A percentile compares a stretch with the other conserved stretches of the same genome.
Evolutionary conservation across 2,329 filamentous ascomycete species (phyloP).

Genomic region (Onygena corvina): DNA sequence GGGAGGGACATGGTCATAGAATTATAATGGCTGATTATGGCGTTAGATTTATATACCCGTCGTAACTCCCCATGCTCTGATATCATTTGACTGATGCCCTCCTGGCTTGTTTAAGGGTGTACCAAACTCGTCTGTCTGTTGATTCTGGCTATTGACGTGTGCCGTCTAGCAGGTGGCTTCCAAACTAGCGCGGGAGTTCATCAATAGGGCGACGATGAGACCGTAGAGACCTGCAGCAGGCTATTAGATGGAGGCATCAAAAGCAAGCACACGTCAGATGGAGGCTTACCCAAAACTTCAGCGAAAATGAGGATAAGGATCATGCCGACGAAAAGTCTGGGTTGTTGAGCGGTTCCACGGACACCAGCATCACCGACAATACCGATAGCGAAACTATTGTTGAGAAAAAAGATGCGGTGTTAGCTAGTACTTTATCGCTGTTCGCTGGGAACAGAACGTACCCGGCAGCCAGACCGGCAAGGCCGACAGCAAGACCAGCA

Average conservation of each 20-base stretch:
- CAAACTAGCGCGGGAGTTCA: constrained; percentile 85
- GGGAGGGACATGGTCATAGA: not conserved
- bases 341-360: constrained; percentile 42
- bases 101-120: not conserved
- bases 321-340: constrained; percentile 80
- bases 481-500: constrained; percentile 68
- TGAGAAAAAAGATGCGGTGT: not conserved
- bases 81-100: constrained; percentile 1
- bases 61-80: not conserved
- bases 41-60: constrained; percentile 2
- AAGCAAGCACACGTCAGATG: constrained; percentile 5
- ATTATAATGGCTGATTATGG: constrained; percentile 1
- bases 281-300: constrained; percentile 77
- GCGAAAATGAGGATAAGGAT: constrained; percentile 99
- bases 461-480: constrained; percentile 68
- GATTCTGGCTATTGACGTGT: not conserved
- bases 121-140: not conserved
- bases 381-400: constrained; percentile 60
- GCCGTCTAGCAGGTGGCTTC: constrained; percentile 44
- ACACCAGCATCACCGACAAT: constrained; percentile 56
- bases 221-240: constrained; percentile 73
- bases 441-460: constrained; percentile 15
- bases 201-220: constrained; percentile 94
- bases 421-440: not conserved
- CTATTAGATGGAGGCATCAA: too few relatives aligned